Evolutionary conservation across 2,329 filamentous ascomycete species (phyloP), one percentile per base, ranked within the genome.

Genomic region (Neopestalotiopsis rosae): DNA sequence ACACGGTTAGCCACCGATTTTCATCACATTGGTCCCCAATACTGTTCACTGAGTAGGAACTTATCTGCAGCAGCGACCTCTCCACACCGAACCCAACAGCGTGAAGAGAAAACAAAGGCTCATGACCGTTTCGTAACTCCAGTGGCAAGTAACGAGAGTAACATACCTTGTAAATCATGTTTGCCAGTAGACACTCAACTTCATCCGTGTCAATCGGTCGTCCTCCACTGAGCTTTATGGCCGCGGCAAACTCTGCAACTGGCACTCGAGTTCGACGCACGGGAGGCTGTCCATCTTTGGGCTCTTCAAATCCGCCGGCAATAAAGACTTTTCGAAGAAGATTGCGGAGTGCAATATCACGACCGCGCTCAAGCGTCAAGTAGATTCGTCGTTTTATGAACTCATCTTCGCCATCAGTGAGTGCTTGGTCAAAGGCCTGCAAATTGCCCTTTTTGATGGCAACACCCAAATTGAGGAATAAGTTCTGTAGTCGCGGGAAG

Each of bases 101-200:
- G 30, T 7, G 57, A 34, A 28, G 24, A 10, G 3, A n/a, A 14
- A 59, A 34, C n/a, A 59, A 6, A 34, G 13, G 24, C 6, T 28
- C 10, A n/a, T 59, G 13, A 13, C 14, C 57, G 1, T 38, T 10
- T 38, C 10, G 34, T 38, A 38, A 38, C 5, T 13, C 30, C 34
- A 30, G 12, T 28, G 28, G 20, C 4, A 57, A 17, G 28, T 58
- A 14, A 65, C 32, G 42, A 62, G 20, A n/a, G 65, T 49, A 34
- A 61, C 81, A 73, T 81, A 97, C 95, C 90, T 98, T 99, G 85
- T 98, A 99, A 71, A 99, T 97, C 88, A 98, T 93, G 79, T 98
- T 98, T 34, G 96, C 94, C 76, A 99, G 79, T 75, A 98, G 83
- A 79, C 96, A 99, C 81, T 99, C 97, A 4, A 98, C 95, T 81